A percentile compares a stretch with the other conserved stretches of the same genome.
phyloP scores from a whole-genome alignment of 495 filamentous ascomycete species.

The Halenospora varia region DNA sequence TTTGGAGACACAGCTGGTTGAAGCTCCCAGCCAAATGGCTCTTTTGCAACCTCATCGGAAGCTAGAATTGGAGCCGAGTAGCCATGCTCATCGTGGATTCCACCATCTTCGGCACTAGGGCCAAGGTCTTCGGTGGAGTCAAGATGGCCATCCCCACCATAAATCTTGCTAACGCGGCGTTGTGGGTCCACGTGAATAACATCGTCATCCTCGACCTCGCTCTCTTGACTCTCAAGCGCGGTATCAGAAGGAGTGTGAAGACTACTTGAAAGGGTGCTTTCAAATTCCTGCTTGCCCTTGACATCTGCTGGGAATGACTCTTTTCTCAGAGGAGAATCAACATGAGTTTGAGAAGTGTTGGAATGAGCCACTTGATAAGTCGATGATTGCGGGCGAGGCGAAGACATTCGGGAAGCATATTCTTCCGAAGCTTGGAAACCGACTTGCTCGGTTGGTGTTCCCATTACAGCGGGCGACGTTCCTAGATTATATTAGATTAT shows the following conservation, averaged over 20 bases:
- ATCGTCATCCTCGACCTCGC: conserved; percentile 49
- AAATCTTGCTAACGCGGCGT: conserved; percentile 56
- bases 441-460: conserved; percentile 74
- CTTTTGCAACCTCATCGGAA: conserved; percentile 84
- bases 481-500: conserved; percentile 34
- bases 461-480: conserved; percentile 43
- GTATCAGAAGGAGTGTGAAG: conserved; percentile 25
- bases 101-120: conserved; percentile 33
- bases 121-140: conserved; percentile 25
- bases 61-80: conserved; percentile 80
- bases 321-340: conserved; percentile 42
- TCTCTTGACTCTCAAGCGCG: conserved; percentile 41
- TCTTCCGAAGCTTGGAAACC: conserved; percentile 79
- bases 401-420: conserved; percentile 65
- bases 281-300: conserved; percentile 24
- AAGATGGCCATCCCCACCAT: conserved; percentile 41
- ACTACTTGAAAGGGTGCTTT: conserved; percentile 21
- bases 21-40: conserved; percentile 48
- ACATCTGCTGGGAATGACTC: conserved; percentile 38
- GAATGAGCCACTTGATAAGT: conserved; percentile 31
- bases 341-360: conserved; percentile 41
- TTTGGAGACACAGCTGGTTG: conserved; percentile 69
- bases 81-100: conserved; percentile 47
- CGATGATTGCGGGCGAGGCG: conserved; percentile 53
- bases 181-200: conserved; percentile 76